Base-by-base conservation (phyloP, 441 rosid species). In the Gossypium davidsonii region DNA sequence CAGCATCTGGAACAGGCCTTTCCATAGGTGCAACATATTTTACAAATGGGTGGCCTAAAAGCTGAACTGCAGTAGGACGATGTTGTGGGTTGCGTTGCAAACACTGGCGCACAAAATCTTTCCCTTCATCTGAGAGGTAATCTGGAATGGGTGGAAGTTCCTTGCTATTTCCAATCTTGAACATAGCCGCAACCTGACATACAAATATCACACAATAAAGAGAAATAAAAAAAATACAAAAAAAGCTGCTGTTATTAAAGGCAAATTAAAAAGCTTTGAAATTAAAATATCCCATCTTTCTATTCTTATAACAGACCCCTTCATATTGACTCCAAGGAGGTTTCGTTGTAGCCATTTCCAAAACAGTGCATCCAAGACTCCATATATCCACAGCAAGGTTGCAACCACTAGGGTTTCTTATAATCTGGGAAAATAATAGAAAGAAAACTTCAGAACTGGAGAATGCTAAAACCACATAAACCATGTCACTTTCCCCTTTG, bases 281-380 rank as follows among this genome's bases (percentile, higher is more conserved):
- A 34, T 62, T 61, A 49, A 53, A 67, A 12, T 18, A 14, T 61
- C 51, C 11, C 62, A 60, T 67, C 56, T 67, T 68, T 17, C 68
- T 72, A 39, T 61, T 46, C 26, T 23, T 31, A 68, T 64, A 62
- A 87, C 87, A 68, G 78, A 90, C 93, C 87, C 93, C 96, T 83
- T 89, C 93, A 79, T 76, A 87, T 75, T 90, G 93, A 79, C 88
- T 86, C 91, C 91, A 90, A 55, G 96, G 96, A 67, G 96, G 93
- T 78, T 90, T 87, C 46, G 91, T 80, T 20, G 93, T 90, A 49
- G 91, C 90, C 96, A 90, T 89, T 84, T 90, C 96, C 84, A 90
- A 78, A 69, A 90, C 96, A 52, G 93, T 90, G 80, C 96, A 90
- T 72, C 96, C 96, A 79, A 90, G 96, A 74, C 96, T 90, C 96